phyloP scores from a whole-genome alignment of 2,329 filamentous ascomycete genomes.

The Fusarium continuum region DNA sequence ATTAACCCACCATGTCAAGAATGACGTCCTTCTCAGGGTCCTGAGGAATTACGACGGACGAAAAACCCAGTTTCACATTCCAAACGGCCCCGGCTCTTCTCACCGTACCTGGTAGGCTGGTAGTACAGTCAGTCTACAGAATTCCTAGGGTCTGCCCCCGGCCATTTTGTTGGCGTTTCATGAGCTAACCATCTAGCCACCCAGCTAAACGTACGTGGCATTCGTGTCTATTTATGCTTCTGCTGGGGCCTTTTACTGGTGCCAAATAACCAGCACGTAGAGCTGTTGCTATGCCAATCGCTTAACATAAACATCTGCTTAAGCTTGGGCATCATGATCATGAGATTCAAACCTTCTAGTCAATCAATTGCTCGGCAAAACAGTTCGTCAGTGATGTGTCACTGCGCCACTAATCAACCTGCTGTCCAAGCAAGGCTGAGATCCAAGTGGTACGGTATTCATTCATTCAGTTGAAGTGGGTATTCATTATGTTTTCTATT shows the following conservation, averaged over 20 bases:
- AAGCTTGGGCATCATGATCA: background rate
- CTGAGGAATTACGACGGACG: conserved; percentile 7
- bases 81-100: conserved; percentile 22
- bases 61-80: conserved; percentile 34
- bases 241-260: conserved; percentile 12
- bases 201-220: conserved; percentile 28
- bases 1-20: conserved; percentile 4
- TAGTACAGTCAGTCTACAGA: background rate
- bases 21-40: conserved; percentile 22
- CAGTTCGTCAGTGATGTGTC: background rate
- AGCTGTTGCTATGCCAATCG: conserved; percentile 14
- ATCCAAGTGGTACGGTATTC: background rate
- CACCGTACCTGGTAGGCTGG: conserved; percentile 11
- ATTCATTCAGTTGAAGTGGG: background rate
- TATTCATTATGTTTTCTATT: conserved; percentile 21
- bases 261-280: conserved; percentile 12
- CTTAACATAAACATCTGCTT: background rate
- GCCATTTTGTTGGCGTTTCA: conserved; percentile 24
- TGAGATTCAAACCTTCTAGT: background rate
- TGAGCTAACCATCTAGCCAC: conserved; percentile 19
- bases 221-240: background rate
- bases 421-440: conserved; percentile 2
- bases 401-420: background rate
- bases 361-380: background rate
- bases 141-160: background rate